phyloP scores from a whole-genome alignment of 345 rosid genomes.

The Zanthoxylum bungeanum region DNA sequence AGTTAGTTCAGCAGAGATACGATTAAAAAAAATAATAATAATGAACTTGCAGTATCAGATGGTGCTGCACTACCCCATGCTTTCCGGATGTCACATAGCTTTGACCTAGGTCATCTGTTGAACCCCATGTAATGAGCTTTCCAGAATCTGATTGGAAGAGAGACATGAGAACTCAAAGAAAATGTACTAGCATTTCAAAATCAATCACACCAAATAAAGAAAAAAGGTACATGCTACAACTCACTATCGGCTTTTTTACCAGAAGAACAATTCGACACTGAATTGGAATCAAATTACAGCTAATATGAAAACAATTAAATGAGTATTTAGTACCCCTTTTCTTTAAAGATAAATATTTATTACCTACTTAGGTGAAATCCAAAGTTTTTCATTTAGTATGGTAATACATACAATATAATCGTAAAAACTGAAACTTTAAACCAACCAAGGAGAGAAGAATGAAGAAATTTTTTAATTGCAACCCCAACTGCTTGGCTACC shows the following conservation, averaged over 20 bases:
- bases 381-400: neutral
- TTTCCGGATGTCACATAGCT: slow-evolving; percentile 96
- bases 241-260: neutral
- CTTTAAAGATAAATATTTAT: too few relatives aligned
- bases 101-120: slow-evolving; percentile 97
- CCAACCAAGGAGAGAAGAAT: neutral
- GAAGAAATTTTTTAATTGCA: neutral
- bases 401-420: neutral
- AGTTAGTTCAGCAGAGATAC: slow-evolving; percentile 4
- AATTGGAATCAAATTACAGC: neutral
- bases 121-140: slow-evolving; percentile 99
- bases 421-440: neutral
- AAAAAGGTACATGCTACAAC: neutral
- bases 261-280: neutral
- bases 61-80: slow-evolving; percentile 64
- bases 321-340: neutral
- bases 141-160: slow-evolving; percentile 59
- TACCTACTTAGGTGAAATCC: neutral
- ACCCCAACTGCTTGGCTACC: neutral
- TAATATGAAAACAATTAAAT: neutral
- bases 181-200: neutral
- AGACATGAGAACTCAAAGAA: neutral
- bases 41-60: slow-evolving; percentile 7
- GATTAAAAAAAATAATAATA: neutral
- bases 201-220: neutral